phyloP scores from a whole-genome alignment of 441 rosid genomes.

The Rhodomyrtus psidioides region DNA sequence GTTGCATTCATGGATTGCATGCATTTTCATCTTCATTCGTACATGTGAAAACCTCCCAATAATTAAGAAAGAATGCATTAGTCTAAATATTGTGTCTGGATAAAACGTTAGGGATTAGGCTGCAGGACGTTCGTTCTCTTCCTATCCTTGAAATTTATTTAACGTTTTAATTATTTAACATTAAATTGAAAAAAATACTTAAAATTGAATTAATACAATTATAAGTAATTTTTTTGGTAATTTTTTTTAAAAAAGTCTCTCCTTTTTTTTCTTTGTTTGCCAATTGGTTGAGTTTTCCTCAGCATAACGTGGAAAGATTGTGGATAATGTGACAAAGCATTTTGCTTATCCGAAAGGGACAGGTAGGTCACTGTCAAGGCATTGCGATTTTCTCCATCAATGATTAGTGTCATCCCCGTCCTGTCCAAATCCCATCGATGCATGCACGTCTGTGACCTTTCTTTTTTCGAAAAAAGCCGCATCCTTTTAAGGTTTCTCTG shows the following conservation, averaged over 20 bases:
- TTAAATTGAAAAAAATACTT: too few species aligned
- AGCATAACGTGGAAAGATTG: background rate
- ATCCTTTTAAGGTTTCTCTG: background rate
- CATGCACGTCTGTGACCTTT: background rate
- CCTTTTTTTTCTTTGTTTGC: background rate
- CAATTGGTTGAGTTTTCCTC: background rate
- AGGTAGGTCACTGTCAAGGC: background rate
- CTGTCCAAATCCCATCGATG: background rate
- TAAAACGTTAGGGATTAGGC: too few species aligned
- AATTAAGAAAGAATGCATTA: too few species aligned
- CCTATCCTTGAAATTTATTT: too few species aligned
- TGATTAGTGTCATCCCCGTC: background rate
- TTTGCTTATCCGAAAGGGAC: background rate
- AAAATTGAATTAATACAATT: too few species aligned
- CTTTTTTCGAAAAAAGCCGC: background rate
- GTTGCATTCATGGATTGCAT: too few species aligned
- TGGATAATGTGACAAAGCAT: background rate
- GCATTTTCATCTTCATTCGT: too few species aligned
- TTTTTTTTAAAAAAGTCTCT: background rate
- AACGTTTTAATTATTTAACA: too few species aligned
- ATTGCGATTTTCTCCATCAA: background rate
- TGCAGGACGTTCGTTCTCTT: too few species aligned
- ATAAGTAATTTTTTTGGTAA: too few species aligned
- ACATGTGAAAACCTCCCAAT: too few species aligned
- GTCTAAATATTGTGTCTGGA: too few species aligned